Evolutionary conservation across 257 asterid species (phyloP), one percentile per base, ranked within the genome.

Genomic region (Anisodus acutangulus): DNA sequence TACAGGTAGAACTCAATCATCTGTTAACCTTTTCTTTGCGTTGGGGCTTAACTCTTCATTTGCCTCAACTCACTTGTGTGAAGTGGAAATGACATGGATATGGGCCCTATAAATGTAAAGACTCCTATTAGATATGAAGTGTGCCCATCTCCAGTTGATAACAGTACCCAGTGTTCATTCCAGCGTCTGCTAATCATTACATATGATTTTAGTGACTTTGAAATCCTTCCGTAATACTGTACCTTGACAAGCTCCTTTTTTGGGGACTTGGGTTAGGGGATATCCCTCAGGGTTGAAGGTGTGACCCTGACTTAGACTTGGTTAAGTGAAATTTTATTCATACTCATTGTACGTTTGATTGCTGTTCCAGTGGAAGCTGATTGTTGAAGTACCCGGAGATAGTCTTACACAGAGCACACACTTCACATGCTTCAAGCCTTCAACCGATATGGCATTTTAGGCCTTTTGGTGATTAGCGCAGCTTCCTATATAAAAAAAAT

Each of bases 401-500:
- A 4, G 13, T 66, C 63, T 72, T 62, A 37, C 13, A 19, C 68
- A 66, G 37, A 62, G 66, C 76, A 82, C 94, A 79, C 89, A 86
- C 85, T 8, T 85, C 88, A 89, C 90, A 57, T 59, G 71, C 69
- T 60, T 74, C 76, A 86, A 76, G 86, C 91, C 57, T 57, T 63
- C 79, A 86, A 79, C 87, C 91, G 67, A 49, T 64, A 80, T 87
- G 89, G 93, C 90, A 86, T 87, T 84, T 92, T 84, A 83, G 83
- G 88, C 91, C 88, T 76, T 55, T 51, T 71, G 86, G 87, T 93
- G 91, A 85, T 71, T 82, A 41, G 72, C 84, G 86, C 93, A 93
- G 98, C 97, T 88, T 94, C 98, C 97, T 88, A 94, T 60, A 94
- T 71, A 81, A 19, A 86, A 92, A 78, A 69, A 67, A 69, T 69